phyloP scores from a whole-genome alignment of 2,329 filamentous ascomycete species.

The Fusarium tjaetaba region DNA sequence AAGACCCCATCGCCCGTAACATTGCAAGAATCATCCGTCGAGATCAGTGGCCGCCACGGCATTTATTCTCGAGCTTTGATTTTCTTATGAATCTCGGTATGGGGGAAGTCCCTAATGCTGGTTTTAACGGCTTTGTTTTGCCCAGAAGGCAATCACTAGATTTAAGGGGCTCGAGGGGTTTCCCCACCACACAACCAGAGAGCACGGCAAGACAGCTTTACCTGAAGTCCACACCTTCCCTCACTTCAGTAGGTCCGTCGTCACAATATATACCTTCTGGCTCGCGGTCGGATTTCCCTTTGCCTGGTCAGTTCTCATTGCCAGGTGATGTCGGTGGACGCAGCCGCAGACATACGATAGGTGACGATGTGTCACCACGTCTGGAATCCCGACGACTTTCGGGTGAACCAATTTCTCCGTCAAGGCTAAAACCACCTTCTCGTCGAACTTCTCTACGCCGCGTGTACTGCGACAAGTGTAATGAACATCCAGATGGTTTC shows the following conservation, averaged over 20 bases:
- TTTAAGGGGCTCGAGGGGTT: constrained; percentile 1
- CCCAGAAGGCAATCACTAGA: constrained; percentile 23
- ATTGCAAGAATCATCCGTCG: constrained; percentile 58
- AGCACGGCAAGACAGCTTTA: constrained; percentile 19
- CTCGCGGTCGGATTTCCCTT: constrained; percentile 25
- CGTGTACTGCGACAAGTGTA: constrained; percentile 81
- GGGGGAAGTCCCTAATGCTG: constrained; percentile 50
- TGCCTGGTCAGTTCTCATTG: constrained; percentile 20
- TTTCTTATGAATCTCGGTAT: constrained; percentile 62
- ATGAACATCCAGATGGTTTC: constrained; percentile 86
- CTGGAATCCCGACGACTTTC: constrained; percentile 45
- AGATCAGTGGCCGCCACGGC: constrained; percentile 58
- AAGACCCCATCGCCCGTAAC: constrained; percentile 56
- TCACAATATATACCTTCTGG: constrained; percentile 24
- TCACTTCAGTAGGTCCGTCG: constrained; percentile 13
- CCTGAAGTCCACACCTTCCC: constrained; percentile 19
- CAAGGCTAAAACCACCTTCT: constrained; percentile 54
- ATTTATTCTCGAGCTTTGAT: constrained; percentile 58
- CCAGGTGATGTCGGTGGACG: constrained; percentile 29
- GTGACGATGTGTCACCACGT: constrained; percentile 36
- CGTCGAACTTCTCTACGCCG: constrained; percentile 71
- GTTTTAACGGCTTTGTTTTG: constrained; percentile 50
- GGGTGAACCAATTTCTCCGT: constrained; percentile 55
- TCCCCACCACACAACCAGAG: constrained; percentile 25
- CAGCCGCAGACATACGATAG: constrained; percentile 38